These are phyloP conservation scores for Zygoascus ofunaensis DNA, from an alignment of 805 yeast genomes.

Conservation along the genomic window DNA sequence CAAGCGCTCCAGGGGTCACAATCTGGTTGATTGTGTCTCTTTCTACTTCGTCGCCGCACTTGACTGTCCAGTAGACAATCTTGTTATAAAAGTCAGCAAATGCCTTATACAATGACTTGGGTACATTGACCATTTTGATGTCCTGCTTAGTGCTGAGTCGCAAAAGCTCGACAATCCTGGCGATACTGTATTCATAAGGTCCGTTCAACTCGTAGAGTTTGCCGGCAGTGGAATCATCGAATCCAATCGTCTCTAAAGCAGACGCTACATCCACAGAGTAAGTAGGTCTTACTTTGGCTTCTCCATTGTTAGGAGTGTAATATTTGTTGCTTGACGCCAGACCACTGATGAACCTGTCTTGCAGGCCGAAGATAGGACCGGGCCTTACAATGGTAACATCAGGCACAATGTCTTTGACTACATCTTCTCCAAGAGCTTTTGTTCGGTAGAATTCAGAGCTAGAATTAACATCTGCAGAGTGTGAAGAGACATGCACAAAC, in stretches of 20 bases:
- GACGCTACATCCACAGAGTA: conserved; percentile 70
- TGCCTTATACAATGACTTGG: conserved; percentile 31
- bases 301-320: conserved; percentile 57
- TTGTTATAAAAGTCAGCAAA: conserved; percentile 32
- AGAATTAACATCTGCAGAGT: conserved; percentile 62
- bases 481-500: conserved; percentile 68
- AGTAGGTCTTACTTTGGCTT: conserved; percentile 59
- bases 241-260: conserved; percentile 70
- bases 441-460: conserved; percentile 66
- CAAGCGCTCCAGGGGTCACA: conserved; percentile 49
- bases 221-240: conserved; percentile 72
- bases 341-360: conserved; percentile 58
- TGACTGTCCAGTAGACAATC: conserved; percentile 38
- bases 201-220: conserved; percentile 68
- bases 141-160: conserved; percentile 46
- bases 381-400: conserved; percentile 82
- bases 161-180: conserved; percentile 62
- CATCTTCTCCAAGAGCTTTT: conserved; percentile 69
- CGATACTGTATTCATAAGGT: conserved; percentile 50
- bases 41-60: conserved; percentile 64
- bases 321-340: conserved; percentile 48
- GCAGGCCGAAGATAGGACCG: conserved; percentile 67
- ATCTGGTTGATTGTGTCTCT: conserved; percentile 62
- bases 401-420: conserved; percentile 58
- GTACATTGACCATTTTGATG: conserved; percentile 32